Percentiles rank a stretch among this genome's conserved stretches.
phyloP scores from a whole-genome alignment of 306 rosid genomes.

The Citrullus colocynthis region DNA sequence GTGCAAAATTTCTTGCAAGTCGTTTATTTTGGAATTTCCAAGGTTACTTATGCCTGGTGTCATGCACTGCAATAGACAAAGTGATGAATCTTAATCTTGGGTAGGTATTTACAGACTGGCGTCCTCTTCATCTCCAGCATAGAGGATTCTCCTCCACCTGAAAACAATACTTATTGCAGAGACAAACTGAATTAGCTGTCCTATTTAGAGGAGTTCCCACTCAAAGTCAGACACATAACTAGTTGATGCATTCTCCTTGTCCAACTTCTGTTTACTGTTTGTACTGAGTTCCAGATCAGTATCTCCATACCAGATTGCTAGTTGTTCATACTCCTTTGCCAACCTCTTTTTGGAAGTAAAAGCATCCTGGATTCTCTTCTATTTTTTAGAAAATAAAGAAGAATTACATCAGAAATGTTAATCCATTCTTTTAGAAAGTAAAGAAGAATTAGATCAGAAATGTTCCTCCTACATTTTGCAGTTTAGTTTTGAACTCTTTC shows the following conservation, averaged over 20 bases:
- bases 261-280: conserved; percentile 9
- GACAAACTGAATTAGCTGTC: conserved; percentile 3
- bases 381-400: conserved; percentile 6
- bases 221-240: conserved; percentile 43
- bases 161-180: neutral
- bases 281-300: conserved; percentile 17
- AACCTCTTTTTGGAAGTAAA: conserved; percentile 59
- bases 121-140: neutral
- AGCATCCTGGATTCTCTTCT: conserved; percentile 68
- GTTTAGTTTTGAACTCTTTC: neutral
- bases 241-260: conserved; percentile 11
- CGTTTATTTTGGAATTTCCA: neutral
- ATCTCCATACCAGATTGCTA: conserved; percentile 83
- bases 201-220: conserved; percentile 69
- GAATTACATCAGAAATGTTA: neutral
- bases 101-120: neutral
- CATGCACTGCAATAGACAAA: neutral
- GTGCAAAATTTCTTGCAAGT: neutral
- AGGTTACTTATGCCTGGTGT: neutral
- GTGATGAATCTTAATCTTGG: neutral
- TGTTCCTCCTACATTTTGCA: neutral
- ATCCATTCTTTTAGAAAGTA: neutral
- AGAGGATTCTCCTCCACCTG: neutral
- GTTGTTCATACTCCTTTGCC: conserved; percentile 71
- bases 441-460: conserved; percentile 4